phyloP scores from a whole-genome alignment of 768 basidiomycete genomes.

The Piloderma croceum region DNA sequence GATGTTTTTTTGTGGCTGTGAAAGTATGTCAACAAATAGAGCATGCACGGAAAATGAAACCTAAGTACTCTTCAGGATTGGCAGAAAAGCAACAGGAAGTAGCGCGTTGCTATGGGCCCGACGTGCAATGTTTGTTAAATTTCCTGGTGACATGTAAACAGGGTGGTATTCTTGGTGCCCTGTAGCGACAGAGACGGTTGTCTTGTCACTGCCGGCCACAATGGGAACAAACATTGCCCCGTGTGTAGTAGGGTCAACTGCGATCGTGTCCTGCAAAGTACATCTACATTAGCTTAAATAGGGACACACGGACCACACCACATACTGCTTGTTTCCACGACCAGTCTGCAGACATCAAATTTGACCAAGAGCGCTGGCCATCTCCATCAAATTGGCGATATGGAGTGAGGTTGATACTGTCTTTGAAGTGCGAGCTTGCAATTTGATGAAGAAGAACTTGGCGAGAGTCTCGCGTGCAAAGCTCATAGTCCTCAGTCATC shows the following conservation, averaged over 20 bases:
- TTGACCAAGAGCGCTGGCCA: constrained; percentile 18
- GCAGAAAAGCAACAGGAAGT: constrained; percentile 16
- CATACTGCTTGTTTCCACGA: constrained; percentile 29
- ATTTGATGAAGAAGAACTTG: constrained; percentile 20
- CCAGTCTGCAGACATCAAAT: constrained; percentile 35
- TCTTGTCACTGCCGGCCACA: constrained; percentile 23
- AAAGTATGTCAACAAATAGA: background rate
- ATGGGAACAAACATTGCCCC: constrained; percentile 17
- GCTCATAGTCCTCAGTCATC: constrained; percentile 11
- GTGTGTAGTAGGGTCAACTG: constrained; percentile 13
- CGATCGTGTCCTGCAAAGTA: constrained; percentile 21
- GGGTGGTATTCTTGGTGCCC: constrained; percentile 22
- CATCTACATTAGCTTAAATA: background rate
- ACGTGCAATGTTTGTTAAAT: constrained; percentile 16
- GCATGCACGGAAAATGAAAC: background rate
- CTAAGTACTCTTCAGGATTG: constrained; percentile 28
- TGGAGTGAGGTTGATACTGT: constrained; percentile 17
- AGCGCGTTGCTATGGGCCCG: constrained; percentile 15
- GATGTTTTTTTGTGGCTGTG: constrained; percentile 8
- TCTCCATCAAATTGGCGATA: constrained; percentile 18
- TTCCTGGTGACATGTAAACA: constrained; percentile 20
- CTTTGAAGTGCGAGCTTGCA: constrained; percentile 15
- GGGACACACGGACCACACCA: constrained; percentile 2
- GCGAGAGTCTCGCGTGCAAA: constrained; percentile 14
- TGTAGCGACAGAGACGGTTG: constrained; percentile 20